Evolutionary conservation across 2,329 filamentous ascomycete genomes (phyloP).

Genomic region (Tolypocladium guangdongense): DNA sequence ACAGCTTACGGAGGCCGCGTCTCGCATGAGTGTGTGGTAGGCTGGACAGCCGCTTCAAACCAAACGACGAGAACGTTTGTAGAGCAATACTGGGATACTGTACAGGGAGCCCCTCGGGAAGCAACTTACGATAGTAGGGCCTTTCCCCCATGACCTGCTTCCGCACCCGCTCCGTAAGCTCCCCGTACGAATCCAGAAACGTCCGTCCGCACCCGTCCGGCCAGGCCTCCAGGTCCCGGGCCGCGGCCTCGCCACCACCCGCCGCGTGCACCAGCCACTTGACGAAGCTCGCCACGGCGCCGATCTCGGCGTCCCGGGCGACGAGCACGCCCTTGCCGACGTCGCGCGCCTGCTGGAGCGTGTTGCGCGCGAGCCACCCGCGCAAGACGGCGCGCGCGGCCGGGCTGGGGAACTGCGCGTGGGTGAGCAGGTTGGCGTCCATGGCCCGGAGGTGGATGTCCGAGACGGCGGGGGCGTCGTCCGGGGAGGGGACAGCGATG

Average conservation of each 20-base stretch:
- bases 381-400: slow-evolving; percentile 17
- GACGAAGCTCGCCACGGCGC: slow-evolving; percentile 20
- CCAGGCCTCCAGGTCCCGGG: slow-evolving; percentile 13
- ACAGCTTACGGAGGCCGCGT: background rate
- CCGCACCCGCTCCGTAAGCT: slow-evolving; percentile 19
- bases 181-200: slow-evolving; percentile 23
- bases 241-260: slow-evolving; percentile 6
- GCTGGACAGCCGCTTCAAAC: too few relatives aligned
- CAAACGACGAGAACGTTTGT: too few relatives aligned
- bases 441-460: slow-evolving; percentile 27
- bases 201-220: slow-evolving; percentile 16
- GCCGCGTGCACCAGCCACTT: slow-evolving; percentile 23
- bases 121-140: slow-evolving; percentile 26
- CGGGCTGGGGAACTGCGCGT: slow-evolving; percentile 26
- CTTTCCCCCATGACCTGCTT: slow-evolving; percentile 16
- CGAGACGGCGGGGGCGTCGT: slow-evolving; percentile 13
- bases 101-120: background rate
- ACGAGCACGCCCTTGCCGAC: slow-evolving; percentile 19
- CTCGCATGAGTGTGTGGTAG: background rate
- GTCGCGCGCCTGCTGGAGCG: slow-evolving; percentile 15
- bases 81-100: background rate
- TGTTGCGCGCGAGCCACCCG: slow-evolving; percentile 19
- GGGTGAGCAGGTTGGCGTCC: slow-evolving; percentile 26
- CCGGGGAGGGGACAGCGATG: slow-evolving; percentile 13
- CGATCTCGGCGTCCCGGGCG: slow-evolving; percentile 18